phyloP scores from a whole-genome alignment of 1,139 yeast genomes.

The Lodderomyces jiufengensis region DNA sequence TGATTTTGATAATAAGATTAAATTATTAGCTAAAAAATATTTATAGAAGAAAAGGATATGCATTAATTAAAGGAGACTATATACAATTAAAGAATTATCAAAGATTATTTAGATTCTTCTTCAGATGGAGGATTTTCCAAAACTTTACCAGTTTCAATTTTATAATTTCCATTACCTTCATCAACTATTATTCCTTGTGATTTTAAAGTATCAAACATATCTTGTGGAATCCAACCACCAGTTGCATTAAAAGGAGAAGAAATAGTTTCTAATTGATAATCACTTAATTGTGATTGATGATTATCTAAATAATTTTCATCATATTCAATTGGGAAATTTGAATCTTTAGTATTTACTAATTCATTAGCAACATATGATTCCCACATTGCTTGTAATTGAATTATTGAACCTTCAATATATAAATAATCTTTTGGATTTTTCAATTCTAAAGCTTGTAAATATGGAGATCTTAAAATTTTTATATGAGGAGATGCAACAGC shows the following conservation, averaged over 20 bases:
- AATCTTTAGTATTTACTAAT: slow-evolving; percentile 41
- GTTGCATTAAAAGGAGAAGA: slow-evolving; percentile 84
- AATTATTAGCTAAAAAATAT: slow-evolving; percentile 72
- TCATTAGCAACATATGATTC: slow-evolving; percentile 62
- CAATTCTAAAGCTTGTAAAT: slow-evolving; percentile 60
- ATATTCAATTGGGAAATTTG: slow-evolving; percentile 59
- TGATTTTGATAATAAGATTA: slow-evolving; percentile 73
- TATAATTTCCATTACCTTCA: slow-evolving; percentile 33
- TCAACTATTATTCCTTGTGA: slow-evolving; percentile 60
- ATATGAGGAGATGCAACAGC: slow-evolving; percentile 78
- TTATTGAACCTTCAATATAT: slow-evolving; percentile 61
- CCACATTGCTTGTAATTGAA: slow-evolving; percentile 78
- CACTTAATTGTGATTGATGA: slow-evolving; percentile 57
- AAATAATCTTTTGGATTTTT: slow-evolving; percentile 62
- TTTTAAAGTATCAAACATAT: slow-evolving; percentile 70
- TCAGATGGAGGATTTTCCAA: slow-evolving; percentile 21
- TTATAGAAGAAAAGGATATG: slow-evolving; percentile 29
- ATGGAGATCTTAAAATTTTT: slow-evolving; percentile 64
- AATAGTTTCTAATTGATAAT: slow-evolving; percentile 64
- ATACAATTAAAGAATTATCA: neutral
- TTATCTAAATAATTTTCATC: slow-evolving; percentile 51
- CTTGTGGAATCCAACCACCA: slow-evolving; percentile 95
- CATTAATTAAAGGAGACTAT: neutral
- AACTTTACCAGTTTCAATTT: slow-evolving; percentile 38
- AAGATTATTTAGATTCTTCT: slow-evolving; percentile 4